Base-by-base conservation (phyloP, 345 rosid species). In the Brassica carinata region DNA sequence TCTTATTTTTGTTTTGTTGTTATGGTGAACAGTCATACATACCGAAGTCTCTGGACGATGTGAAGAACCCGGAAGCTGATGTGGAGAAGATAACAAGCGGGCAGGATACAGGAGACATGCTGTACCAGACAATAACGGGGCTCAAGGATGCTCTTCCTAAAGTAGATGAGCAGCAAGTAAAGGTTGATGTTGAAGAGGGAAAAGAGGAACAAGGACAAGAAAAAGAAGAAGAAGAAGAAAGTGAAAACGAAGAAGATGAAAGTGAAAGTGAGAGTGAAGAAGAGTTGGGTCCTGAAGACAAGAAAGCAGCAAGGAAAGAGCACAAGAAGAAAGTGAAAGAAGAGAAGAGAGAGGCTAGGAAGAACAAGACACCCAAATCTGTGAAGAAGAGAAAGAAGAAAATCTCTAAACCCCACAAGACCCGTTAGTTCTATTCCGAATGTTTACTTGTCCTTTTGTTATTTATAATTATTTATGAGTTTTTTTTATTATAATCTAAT, bases 251-350 rank as follows among this genome's bases (percentile, higher is more conserved):
- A 2, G 89, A 70, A 19, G 87, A 72, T 0, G 90, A 34, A 8
- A 89, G 81, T 55, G 94, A 84, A 15, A 69, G 82, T 59, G 94
- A 83, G 15, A 72, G 66, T 77, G 85, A 43, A 1, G 77, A 86
- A 34, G 82, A 85, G 18, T 72, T 70, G 76, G 81, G 74, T 70
- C 82, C 86, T 17, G 76, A 31, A 10, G 95, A 90, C 74, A 90
- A 85, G 88, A 92, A 80, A 83, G 89, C 97, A 7, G 97, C 97
- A 0, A 90, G 98, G 83, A 96, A 96, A 86, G 98, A 92, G 88
- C 82, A 96, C 68, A 96, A 96, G 78, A 96, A 90, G 97, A 96
- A 91, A 83, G 98, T 96, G 1, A 96, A 89, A 82, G 99, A 96
- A 79, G 99, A 93, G 82, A 93, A 90, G 84, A 87, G 97, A 80